Base-by-base conservation (phyloP, 2,329 filamentous ascomycete genomes). In the Hypoxylon sp. region DNA sequence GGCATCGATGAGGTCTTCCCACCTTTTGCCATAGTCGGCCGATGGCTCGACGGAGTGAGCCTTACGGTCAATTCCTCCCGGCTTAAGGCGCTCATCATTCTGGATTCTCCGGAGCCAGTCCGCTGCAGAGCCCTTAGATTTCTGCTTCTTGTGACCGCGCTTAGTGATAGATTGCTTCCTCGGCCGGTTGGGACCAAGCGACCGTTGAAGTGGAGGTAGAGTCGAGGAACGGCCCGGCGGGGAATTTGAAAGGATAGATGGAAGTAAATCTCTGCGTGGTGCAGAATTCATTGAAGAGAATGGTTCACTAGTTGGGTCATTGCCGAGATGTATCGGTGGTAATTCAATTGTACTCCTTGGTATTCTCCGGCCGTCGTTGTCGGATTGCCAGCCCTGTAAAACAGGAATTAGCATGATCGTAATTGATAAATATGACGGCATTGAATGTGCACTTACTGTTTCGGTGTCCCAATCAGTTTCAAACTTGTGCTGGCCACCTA, bases 1-100 rank as follows among this genome's bases (percentile, higher is more conserved):
- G 57, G 95, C 95, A 80, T 98, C 94, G 71, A 98, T 97, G 67
- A 98, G 85, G 79, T 98, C 95, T 80, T 97, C 93, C 96, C 95
- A 98, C 75, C 95, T 87, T 82, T 96, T 97, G 71, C 93, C 94
- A 80, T 92, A 92, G 65, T 92, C 91, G 19, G 88, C 89, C 62
- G 91, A 88, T 23, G 94, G 94, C 80, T 98, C 95, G 45, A 93
- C 93, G 14, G 93, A 97, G 72, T 92, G 87, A 61, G 93, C 93
- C 81, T 97, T 97, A 69, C 93, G 88, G 74, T 93, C 90, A 74
- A 91, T 89, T 63, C 90, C 87, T 75, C 83, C 84, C 11, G 84
- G 83, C 69, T 91, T 91, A 70, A 93, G 84, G 68, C 91, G 87
- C 61, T 88, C 86, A 49, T 88, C 85, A 69, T 88, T 87, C 69